phyloP scores from a whole-genome alignment of 495 filamentous ascomycete species.

The Aspergillus baeticus region DNA sequence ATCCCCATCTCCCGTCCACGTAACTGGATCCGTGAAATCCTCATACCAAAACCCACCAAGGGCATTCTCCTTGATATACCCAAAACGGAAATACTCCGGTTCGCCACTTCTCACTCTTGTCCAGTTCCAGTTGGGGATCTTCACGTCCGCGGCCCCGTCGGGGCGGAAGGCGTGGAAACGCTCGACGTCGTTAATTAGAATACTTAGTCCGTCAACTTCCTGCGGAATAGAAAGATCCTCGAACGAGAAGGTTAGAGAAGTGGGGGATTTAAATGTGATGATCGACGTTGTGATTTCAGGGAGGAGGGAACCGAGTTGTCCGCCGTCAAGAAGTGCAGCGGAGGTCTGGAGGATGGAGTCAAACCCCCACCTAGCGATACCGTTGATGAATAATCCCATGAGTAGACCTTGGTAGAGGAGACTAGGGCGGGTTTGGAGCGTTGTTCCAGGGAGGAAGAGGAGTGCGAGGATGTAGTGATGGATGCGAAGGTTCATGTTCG shows the following conservation, averaged over 20 bases:
- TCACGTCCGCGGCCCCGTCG: conserved; percentile 35
- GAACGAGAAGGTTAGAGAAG: conserved; percentile 51
- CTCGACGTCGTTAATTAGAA: conserved; percentile 61
- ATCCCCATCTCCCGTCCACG: conserved; percentile 58
- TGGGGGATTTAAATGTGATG: conserved; percentile 24
- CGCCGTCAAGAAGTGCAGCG: conserved; percentile 49
- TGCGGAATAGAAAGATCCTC: conserved; percentile 20
- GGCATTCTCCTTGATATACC: conserved; percentile 56
- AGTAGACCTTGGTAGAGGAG: conserved; percentile 62
- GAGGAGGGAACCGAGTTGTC: conserved; percentile 43
- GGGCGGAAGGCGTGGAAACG: conserved; percentile 45
- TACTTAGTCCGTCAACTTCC: conserved; percentile 53
- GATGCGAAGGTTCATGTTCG: conserved; percentile 60
- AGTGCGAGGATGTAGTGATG: conserved; percentile 66
- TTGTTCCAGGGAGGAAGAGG: conserved; percentile 56
- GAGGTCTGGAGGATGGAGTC: conserved; percentile 61
- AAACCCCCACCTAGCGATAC: conserved; percentile 65
- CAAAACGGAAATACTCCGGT: conserved; percentile 80
- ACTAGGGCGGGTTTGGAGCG: conserved; percentile 55
- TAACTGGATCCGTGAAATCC: conserved; percentile 78
- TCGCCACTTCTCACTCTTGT: conserved; percentile 38
- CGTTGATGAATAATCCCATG: conserved; percentile 64
- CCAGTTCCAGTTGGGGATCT: conserved; percentile 39
- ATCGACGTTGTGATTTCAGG: conserved; percentile 39
- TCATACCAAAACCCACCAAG: conserved; percentile 56